phyloP scores from a whole-genome alignment of 345 rosid species.

The Mangifera indica region DNA sequence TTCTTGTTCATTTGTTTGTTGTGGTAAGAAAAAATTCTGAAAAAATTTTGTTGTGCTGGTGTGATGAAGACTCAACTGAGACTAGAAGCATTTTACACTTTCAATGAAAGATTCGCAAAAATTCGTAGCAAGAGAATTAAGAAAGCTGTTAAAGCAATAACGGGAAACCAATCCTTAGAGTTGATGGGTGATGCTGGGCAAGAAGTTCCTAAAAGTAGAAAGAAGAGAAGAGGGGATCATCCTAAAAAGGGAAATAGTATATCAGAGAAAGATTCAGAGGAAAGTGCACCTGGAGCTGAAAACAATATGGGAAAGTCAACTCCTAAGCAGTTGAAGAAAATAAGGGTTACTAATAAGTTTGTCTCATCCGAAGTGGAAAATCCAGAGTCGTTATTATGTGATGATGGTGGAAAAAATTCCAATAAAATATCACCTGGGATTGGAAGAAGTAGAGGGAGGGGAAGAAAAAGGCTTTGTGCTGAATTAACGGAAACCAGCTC shows the following conservation, averaged over 20 bases:
- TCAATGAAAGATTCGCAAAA: constrained; percentile 93
- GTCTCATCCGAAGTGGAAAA: constrained; percentile 24
- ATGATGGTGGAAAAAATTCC: constrained; percentile 12
- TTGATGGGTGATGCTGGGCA: constrained; percentile 40
- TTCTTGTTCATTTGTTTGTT: constrained; percentile 9
- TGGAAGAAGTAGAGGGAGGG: constrained; percentile 47
- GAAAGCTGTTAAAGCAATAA: constrained; percentile 86
- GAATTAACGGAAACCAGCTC: constrained; percentile 49
- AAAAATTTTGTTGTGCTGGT: constrained; percentile 18
- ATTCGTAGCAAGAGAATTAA: constrained; percentile 91
- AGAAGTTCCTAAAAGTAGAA: constrained; percentile 40
- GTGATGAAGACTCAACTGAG: constrained; percentile 83
- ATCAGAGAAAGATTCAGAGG: constrained; percentile 33
- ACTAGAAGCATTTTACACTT: constrained; percentile 91
- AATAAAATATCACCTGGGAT: constrained; percentile 26
- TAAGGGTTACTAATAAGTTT: constrained; percentile 24
- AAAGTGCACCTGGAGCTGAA: constrained; percentile 29
- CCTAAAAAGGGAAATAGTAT: constrained; percentile 32
- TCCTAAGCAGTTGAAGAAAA: constrained; percentile 38
- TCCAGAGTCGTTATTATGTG: constrained; percentile 18
- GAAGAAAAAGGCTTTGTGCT: constrained; percentile 27
- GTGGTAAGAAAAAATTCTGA: constrained; percentile 23
- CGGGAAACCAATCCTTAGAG: constrained; percentile 49
- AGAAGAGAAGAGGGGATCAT: constrained; percentile 31
- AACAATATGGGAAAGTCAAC: constrained; percentile 35